phyloP scores from a whole-genome alignment of 2,329 filamentous ascomycete genomes.

The Xylaria sp. region DNA sequence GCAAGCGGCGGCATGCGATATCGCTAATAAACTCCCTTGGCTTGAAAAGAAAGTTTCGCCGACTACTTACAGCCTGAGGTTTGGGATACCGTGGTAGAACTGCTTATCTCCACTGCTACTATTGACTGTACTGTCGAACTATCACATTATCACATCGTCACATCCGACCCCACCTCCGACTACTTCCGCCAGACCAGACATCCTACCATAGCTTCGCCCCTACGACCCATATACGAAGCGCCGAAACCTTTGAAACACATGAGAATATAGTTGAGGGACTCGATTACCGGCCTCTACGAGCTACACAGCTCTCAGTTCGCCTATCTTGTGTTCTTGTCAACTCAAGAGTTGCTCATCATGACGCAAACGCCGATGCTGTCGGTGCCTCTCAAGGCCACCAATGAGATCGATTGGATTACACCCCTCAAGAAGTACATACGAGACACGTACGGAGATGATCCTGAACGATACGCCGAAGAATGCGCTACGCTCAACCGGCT shows the following conservation, averaged over 20 bases:
- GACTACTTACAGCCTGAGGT: background rate
- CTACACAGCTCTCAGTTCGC: conserved; percentile 30
- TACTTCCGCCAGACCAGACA: conserved; percentile 19
- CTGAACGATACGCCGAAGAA: conserved; percentile 94
- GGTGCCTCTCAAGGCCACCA: conserved; percentile 90
- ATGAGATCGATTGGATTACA: conserved; percentile 97
- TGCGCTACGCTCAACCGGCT: conserved; percentile 93
- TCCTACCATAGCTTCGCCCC: conserved; percentile 19
- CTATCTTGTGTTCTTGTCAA: conserved; percentile 21
- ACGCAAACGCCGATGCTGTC: conserved; percentile 95
- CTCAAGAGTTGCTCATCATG: conserved; percentile 59
- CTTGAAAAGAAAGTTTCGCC: conserved; percentile 12
- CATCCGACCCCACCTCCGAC: conserved; percentile 37
- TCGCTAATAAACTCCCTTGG: conserved; percentile 13
- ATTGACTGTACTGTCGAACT: conserved; percentile 16
- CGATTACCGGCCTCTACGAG: conserved; percentile 27
- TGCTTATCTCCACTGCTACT: conserved; percentile 5
- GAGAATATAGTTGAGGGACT: conserved; percentile 29
- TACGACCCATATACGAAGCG: conserved; percentile 18
- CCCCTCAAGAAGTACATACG: conserved; percentile 95
- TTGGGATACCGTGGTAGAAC: conserved; percentile 20
- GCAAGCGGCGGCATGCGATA: conserved; percentile 16
- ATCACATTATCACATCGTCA: conserved; percentile 38
- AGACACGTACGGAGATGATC: conserved; percentile 94
- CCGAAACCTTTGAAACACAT: conserved; percentile 25